These are phyloP conservation scores for Rubroshorea leprosula DNA, from an alignment of 345 rosid species.

Conservation along the genomic window DNA sequence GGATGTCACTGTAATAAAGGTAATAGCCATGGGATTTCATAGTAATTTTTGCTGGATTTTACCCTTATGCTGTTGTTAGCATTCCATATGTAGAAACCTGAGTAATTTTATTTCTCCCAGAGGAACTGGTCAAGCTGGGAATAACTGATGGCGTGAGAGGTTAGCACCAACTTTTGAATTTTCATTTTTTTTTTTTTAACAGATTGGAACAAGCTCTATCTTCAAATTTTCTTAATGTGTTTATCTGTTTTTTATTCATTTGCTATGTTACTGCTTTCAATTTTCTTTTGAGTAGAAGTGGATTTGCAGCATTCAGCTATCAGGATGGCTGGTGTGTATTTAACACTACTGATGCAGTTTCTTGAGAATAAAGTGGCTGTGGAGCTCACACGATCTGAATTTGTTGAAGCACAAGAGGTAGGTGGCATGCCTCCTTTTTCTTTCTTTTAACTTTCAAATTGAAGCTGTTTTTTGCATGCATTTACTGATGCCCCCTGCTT, in stretches of 20 bases:
- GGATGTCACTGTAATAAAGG: neutral
- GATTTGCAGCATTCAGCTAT: conserved; percentile 88
- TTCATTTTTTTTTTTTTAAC: conserved; percentile 23
- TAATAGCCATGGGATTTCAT: neutral
- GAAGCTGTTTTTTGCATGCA: too few relatives aligned
- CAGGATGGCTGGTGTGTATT: conserved; percentile 93
- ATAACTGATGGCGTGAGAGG: conserved; percentile 75
- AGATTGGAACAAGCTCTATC: conserved; percentile 26
- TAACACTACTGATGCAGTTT: conserved; percentile 91
- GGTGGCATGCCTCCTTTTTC: conserved; percentile 12
- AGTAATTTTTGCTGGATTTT: neutral
- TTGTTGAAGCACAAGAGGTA: conserved; percentile 90
- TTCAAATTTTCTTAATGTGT: neutral
- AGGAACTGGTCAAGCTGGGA: conserved; percentile 78
- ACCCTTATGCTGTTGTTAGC: neutral
- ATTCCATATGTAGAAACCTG: conserved; percentile 7
- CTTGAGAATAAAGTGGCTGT: conserved; percentile 93
- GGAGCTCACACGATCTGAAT: conserved; percentile 95
- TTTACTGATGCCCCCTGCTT: too few relatives aligned
- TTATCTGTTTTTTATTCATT: conserved; percentile 3
- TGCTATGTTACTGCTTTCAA: too few relatives aligned
- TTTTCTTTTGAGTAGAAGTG: conserved; percentile 52
- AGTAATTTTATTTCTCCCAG: conserved; percentile 44
- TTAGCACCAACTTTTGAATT: conserved; percentile 27
- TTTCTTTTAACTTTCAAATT: neutral